phyloP scores from a whole-genome alignment of 2,329 filamentous ascomycete genomes.

The Trichoderma cornu-damae region DNA sequence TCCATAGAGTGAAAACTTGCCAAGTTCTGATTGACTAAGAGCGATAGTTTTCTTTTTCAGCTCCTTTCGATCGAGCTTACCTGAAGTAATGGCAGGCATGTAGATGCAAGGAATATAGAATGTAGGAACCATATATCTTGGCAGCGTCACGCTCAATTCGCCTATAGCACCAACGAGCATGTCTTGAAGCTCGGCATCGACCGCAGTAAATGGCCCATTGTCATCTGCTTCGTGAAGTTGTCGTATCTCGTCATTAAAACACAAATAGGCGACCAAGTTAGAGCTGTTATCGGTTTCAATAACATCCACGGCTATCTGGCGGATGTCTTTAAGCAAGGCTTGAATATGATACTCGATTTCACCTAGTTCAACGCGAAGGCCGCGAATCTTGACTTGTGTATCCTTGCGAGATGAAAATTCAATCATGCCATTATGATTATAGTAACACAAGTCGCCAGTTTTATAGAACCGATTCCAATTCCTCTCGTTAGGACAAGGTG shows the following conservation, averaged over 20 bases:
- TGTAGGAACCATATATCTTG: conserved; percentile 23
- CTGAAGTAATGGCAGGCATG: conserved; percentile 21
- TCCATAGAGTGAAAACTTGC: neutral
- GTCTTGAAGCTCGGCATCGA: conserved; percentile 12
- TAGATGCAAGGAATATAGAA: conserved; percentile 21
- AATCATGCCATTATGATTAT: conserved; percentile 3
- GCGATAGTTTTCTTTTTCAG: neutral
- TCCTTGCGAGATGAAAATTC: conserved; percentile 13
- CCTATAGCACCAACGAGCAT: conserved; percentile 20
- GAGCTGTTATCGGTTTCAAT: neutral
- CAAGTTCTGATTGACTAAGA: neutral
- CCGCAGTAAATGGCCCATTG: conserved; percentile 17
- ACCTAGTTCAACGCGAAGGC: conserved; percentile 5
- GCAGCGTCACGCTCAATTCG: conserved; percentile 14
- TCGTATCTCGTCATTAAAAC: conserved; percentile 1
- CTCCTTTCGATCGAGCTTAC: conserved; percentile 20
- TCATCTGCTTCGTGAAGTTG: neutral
- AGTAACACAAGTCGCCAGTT: conserved; percentile 10
- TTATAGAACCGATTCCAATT: conserved; percentile 16
- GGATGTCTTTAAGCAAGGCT: neutral
- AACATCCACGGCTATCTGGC: conserved; percentile 12
- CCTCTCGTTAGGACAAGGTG: neutral
- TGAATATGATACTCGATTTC: conserved; percentile 18
- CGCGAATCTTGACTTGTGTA: neutral
- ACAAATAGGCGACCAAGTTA: conserved; percentile 11